A percentile compares a stretch with the other conserved stretches of the same genome.
Conservation (phyloP, 331 rosid species). For the Pyracantha coccinea region DNA sequence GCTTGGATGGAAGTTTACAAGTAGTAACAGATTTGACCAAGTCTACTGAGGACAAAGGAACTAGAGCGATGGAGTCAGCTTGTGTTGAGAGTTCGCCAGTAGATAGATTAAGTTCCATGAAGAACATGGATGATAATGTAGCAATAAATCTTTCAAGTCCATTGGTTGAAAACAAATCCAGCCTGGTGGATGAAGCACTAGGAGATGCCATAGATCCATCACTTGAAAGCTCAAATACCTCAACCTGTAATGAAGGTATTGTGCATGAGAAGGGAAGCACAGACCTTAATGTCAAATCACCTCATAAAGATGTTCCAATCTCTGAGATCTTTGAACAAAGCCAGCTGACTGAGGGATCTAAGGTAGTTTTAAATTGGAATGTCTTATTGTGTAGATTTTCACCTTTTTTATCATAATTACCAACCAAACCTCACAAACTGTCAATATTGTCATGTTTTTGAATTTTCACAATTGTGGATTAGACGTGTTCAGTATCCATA, state of each 20-base stretch:
- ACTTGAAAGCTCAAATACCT: slow-evolving; percentile 26
- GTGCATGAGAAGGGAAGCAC: slow-evolving; percentile 13
- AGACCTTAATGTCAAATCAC: slow-evolving; percentile 24
- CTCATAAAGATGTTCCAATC: slow-evolving; percentile 20
- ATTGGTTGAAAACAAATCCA: slow-evolving; percentile 13
- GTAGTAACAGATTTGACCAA: slow-evolving; percentile 17
- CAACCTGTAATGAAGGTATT: slow-evolving; percentile 13
- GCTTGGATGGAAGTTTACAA: slow-evolving; percentile 24
- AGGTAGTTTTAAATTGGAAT: slow-evolving; percentile 22
- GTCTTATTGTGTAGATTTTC: neutral
- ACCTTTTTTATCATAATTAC: neutral
- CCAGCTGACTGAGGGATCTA: slow-evolving; percentile 22
- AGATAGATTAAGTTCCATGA: neutral
- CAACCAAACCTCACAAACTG: neutral
- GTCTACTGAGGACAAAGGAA: slow-evolving; percentile 28
- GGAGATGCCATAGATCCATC: slow-evolving; percentile 15
- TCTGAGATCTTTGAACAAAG: slow-evolving; percentile 29
- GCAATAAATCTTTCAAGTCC: slow-evolving; percentile 24
- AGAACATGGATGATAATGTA: slow-evolving; percentile 22
- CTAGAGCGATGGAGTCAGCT: slow-evolving; percentile 13
- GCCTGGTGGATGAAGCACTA: slow-evolving; percentile 21
- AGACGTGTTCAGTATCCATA: neutral
- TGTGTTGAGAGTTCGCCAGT: neutral
- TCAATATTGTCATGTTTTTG: neutral
- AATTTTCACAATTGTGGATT: neutral